Conservation (phyloP, 768 basidiomycete genomes). For the Ephemerocybe angulata region DNA sequence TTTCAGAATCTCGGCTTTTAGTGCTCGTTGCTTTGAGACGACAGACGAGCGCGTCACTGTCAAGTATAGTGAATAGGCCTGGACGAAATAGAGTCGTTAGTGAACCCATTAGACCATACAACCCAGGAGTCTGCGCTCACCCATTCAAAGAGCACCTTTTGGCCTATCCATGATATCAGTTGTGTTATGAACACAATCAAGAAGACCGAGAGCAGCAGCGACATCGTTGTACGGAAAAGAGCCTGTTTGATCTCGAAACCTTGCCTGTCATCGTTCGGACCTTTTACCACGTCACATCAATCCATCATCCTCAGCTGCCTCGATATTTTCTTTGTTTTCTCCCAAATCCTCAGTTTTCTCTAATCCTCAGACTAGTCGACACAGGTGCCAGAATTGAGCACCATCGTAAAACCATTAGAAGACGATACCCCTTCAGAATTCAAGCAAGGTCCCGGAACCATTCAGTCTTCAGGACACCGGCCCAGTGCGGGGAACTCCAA, state of each 20-base stretch:
- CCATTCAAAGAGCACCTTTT: conserved; percentile 75
- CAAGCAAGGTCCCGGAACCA: too few relatives aligned
- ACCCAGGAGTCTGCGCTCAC: conserved; percentile 44
- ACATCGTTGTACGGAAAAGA: conserved; percentile 40
- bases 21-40: conserved; percentile 55
- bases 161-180: conserved; percentile 84
- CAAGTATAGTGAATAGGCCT: conserved; percentile 76
- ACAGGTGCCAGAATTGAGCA: too few relatives aligned
- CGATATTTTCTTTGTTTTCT: too few relatives aligned
- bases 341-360: too few relatives aligned
- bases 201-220: conserved; percentile 80
- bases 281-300: not conserved
- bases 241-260: not conserved
- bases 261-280: not conserved
- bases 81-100: not conserved
- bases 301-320: too few relatives aligned
- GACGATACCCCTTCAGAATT: too few relatives aligned
- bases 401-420: too few relatives aligned
- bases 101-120: not conserved
- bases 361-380: too few relatives aligned
- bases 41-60: conserved; percentile 57
- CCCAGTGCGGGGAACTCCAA: too few relatives aligned
- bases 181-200: conserved; percentile 77
- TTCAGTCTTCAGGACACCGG: too few relatives aligned
- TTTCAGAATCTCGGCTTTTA: conserved; percentile 76